phyloP scores from a whole-genome alignment of 2,329 filamentous ascomycete species.

The Penicillium olsonii region DNA sequence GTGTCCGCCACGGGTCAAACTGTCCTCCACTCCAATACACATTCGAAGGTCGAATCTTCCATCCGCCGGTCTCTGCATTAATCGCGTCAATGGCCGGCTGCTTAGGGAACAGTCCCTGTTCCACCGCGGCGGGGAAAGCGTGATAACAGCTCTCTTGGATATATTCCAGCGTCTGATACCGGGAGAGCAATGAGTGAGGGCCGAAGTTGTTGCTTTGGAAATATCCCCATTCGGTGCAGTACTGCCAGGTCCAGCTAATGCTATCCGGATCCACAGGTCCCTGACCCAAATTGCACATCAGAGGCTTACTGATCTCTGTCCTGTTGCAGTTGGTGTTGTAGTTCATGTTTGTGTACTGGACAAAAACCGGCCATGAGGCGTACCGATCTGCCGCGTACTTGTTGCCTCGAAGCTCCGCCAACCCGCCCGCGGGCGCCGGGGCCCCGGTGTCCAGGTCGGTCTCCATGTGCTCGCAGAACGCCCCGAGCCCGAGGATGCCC shows the following conservation, averaged over 20 bases:
- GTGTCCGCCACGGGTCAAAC: constrained; percentile 55
- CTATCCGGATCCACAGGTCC: constrained; percentile 35
- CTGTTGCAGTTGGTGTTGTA: constrained; percentile 45
- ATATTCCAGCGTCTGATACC: constrained; percentile 49
- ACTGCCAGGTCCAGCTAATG: constrained; percentile 55
- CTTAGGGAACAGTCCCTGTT: constrained; percentile 43
- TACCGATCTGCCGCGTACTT: constrained; percentile 46
- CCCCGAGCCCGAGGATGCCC: constrained; percentile 33
- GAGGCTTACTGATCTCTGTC: constrained; percentile 19
- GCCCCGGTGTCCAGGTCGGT: constrained; percentile 41
- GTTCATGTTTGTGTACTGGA: constrained; percentile 40
- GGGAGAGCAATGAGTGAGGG: constrained; percentile 49
- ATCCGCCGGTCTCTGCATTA: constrained; percentile 52
- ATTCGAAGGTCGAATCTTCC: constrained; percentile 55
- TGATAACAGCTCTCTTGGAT: constrained; percentile 50
- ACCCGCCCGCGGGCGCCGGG: constrained; percentile 43
- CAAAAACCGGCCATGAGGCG: constrained; percentile 43
- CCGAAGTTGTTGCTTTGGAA: constrained; percentile 53
- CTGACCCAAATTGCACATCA: constrained; percentile 42
- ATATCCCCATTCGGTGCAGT: constrained; percentile 56
- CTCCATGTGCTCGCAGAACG: constrained; percentile 52
- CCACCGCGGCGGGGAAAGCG: constrained; percentile 49
- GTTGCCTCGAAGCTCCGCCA: constrained; percentile 43
- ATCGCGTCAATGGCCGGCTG: constrained; percentile 41
- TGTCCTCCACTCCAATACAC: constrained; percentile 54